Base-by-base conservation (phyloP, 2,329 filamentous ascomycete species). In the Cytospora piceae region DNA sequence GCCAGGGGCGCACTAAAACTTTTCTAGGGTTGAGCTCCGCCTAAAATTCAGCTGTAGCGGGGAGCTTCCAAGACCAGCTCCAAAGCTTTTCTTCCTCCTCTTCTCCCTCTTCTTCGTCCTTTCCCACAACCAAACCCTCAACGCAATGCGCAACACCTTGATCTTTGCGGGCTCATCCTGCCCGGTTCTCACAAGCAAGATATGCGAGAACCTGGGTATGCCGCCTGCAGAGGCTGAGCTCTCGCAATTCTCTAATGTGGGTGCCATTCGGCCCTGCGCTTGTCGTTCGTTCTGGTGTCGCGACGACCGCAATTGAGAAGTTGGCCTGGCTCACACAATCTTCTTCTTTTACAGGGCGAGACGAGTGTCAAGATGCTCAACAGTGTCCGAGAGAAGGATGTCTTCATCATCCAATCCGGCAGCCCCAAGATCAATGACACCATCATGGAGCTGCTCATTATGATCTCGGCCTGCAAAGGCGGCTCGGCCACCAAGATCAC, bases 381-480 rank as follows among this genome's bases (percentile, higher is more conserved):
- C 56, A 90, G 87, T 77, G 93, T 99, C 70, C 91, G 95, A 72
- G 96, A 99, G 77, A 96, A 98, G 79, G 94, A 99, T 85, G 94
- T 99, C 73, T 99, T 98, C 78, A 94, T 99, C 76, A 91, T 99
- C 68, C 95, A 99, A 82, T 98, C 94, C 69, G 95, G 95, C 70
- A 97, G 95, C 80, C 85, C 88, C 75, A 93, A 91, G 80, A 97
- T 97, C 84, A 99, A 99, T 78, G 95, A 99, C 81, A 96, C 93
- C 74, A 93, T 99, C 76, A 97, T 99, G 93, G 95, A 99, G 84
- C 86, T 99, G 75, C 86, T 99, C 75, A 98, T 99, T 79, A 96
- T 99, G 92, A 97, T 98, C 73, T 95, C 92, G 70, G 95, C 95
- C 72, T 99, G 95, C 85, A 98, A 97, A 80, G 94, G 95, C 74